These are phyloP conservation scores for Salix dunnii DNA, from an alignment of 345 rosid genomes.

Conservation along the genomic window DNA sequence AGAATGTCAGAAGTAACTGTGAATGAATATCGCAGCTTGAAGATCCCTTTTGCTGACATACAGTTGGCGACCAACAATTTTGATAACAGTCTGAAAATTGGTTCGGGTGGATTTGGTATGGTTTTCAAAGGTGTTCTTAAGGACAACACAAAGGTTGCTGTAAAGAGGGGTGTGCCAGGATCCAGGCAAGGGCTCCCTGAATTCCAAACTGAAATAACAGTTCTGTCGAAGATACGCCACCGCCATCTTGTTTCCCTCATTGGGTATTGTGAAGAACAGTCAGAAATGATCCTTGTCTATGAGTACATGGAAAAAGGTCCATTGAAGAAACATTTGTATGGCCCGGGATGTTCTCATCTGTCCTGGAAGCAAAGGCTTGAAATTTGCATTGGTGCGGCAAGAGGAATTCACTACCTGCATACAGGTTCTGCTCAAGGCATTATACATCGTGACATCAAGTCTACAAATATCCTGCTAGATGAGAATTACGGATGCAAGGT, in stretches of 20 bases:
- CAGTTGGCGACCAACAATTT: slow-evolving; percentile 72
- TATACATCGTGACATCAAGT: slow-evolving; percentile 94
- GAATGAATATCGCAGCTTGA: slow-evolving; percentile 55
- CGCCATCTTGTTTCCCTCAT: slow-evolving; percentile 89
- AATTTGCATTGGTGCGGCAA: slow-evolving; percentile 85
- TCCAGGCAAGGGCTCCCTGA: slow-evolving; percentile 96
- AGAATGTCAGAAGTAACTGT: slow-evolving; percentile 69
- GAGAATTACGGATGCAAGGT: slow-evolving; percentile 64
- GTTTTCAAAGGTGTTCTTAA: slow-evolving; percentile 78
- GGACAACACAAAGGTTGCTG: slow-evolving; percentile 77
- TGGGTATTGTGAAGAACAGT: slow-evolving; percentile 90
- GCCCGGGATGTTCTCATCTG: slow-evolving; percentile 52
- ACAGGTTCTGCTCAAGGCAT: slow-evolving; percentile 93
- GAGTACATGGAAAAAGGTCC: slow-evolving; percentile 98
- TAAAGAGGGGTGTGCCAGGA: slow-evolving; percentile 85
- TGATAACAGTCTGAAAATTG: slow-evolving; percentile 61
- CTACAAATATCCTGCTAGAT: slow-evolving; percentile 83
- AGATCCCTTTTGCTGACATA: slow-evolving; percentile 72
- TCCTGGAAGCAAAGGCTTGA: slow-evolving; percentile 94
- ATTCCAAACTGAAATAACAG: slow-evolving; percentile 79
- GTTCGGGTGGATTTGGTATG: slow-evolving; percentile 95
- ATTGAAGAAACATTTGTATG: slow-evolving; percentile 73
- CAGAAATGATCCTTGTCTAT: slow-evolving; percentile 88
- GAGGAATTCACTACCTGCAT: slow-evolving; percentile 94
- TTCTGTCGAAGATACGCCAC: slow-evolving; percentile 83